phyloP scores from a whole-genome alignment of 441 rosid species.

The Brassica balearica region DNA sequence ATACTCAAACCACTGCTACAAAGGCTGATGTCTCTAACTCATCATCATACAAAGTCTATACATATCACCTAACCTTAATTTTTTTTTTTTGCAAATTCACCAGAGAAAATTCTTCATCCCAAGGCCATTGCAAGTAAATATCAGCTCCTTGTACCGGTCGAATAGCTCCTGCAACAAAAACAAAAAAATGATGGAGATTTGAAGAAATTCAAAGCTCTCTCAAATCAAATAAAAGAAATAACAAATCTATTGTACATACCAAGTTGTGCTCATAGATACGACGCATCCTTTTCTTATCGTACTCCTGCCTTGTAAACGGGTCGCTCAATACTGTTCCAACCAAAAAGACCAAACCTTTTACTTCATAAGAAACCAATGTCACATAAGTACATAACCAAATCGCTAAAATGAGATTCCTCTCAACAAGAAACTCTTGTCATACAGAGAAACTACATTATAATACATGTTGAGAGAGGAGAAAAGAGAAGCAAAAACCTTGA shows the following conservation, averaged over 20 bases:
- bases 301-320: conserved; percentile 75
- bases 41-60: conserved; percentile 28
- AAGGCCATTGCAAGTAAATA: conserved; percentile 92
- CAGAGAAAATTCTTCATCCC: conserved; percentile 81
- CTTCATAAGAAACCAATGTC: not conserved
- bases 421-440: not conserved
- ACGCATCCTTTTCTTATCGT: conserved; percentile 72
- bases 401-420: not conserved
- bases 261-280: conserved; percentile 62
- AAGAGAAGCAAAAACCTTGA: conserved; percentile 56
- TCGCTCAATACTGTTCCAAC: conserved; percentile 70
- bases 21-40: conserved; percentile 19
- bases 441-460: not conserved
- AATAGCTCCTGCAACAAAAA: conserved; percentile 74
- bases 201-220: not conserved
- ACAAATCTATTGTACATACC: conserved; percentile 45
- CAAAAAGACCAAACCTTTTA: conserved; percentile 17
- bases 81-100: conserved; percentile 39
- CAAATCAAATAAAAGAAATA: not conserved
- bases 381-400: not conserved
- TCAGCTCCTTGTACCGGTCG: conserved; percentile 82
- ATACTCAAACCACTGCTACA: conserved; percentile 5
- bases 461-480: not conserved
- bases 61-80: conserved; percentile 23
- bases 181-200: not conserved